A percentile compares a stretch with the other conserved stretches of the same genome.
These are phyloP conservation scores for Barbatosphaeria neglecta DNA, from an alignment of 495 filamentous ascomycete species.

Conservation along the genomic window DNA sequence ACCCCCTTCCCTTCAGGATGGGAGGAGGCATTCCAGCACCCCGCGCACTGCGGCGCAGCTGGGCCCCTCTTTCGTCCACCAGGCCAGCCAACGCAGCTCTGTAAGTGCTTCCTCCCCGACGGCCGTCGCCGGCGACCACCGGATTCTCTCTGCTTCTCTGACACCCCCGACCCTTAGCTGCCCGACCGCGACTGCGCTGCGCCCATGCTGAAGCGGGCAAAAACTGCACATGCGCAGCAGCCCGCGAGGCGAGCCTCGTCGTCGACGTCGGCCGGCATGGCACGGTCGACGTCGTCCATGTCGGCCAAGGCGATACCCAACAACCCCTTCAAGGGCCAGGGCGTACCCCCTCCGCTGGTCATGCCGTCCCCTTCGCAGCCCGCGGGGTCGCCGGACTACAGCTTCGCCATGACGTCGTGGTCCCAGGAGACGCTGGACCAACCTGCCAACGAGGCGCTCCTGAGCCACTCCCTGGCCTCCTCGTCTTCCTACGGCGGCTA, in stretches of 20 bases:
- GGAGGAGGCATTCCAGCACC: not conserved
- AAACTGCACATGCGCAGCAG: conserved; percentile 12
- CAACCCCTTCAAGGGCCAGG: conserved; percentile 2
- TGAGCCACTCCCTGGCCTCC: conserved; percentile 2
- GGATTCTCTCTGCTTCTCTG: no score
- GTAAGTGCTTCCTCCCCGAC: not conserved
- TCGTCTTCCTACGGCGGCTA: no score
- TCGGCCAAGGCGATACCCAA: conserved; percentile 4
- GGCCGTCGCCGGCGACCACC: not conserved
- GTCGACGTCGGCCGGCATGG: conserved; percentile 10
- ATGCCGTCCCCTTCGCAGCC: conserved; percentile 1
- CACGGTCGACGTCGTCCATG: conserved; percentile 14
- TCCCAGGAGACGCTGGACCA: conserved; percentile 7
- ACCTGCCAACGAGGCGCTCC: conserved; percentile 6
- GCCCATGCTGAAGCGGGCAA: conserved; percentile 17
- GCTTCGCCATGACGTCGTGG: conserved; percentile 3
- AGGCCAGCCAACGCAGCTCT: not conserved
- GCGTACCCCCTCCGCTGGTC: conserved; percentile 3
- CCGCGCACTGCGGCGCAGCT: not conserved
- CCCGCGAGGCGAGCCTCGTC: conserved; percentile 3
- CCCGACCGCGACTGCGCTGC: not conserved
- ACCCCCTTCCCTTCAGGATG: not conserved
- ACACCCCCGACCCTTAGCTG: not conserved
- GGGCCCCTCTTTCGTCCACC: not conserved
- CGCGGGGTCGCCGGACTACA: not conserved